phyloP scores from a whole-genome alignment of 495 filamentous ascomycete genomes.

The Amphirosellinia nigrospora region DNA sequence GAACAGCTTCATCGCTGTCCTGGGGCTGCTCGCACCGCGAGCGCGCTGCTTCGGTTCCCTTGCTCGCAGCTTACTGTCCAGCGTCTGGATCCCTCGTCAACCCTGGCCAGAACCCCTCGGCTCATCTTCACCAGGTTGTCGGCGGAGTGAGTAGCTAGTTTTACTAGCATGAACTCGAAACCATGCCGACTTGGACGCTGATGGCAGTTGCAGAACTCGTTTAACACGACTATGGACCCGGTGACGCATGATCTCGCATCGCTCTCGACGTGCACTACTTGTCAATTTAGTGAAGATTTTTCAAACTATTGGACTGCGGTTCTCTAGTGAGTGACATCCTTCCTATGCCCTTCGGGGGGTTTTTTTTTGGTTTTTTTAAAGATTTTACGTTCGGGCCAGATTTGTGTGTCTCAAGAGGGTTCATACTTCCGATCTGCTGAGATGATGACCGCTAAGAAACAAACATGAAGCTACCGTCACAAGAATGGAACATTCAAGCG shows the following conservation, averaged over 20 bases:
- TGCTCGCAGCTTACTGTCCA: conserved; percentile 55
- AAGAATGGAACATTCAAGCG: conserved; percentile 48
- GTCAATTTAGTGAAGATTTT: conserved; percentile 49
- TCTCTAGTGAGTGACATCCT: conserved; percentile 31
- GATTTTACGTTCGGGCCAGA: not conserved
- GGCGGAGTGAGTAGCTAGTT: conserved; percentile 58
- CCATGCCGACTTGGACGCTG: not conserved
- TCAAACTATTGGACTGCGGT: conserved; percentile 55
- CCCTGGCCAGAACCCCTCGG: conserved; percentile 44
- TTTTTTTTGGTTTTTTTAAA: too few relatives aligned
- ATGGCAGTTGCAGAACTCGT: conserved; percentile 36
- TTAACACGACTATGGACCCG: conserved; percentile 46
- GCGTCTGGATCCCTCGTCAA: conserved; percentile 51
- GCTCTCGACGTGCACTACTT: conserved; percentile 48
- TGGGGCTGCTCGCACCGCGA: conserved; percentile 52
- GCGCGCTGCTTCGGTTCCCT: conserved; percentile 50
- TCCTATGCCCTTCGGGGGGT: not conserved
- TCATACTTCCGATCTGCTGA: not conserved
- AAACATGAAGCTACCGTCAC: conserved; percentile 33
- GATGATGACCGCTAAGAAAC: not conserved
- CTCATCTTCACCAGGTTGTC: conserved; percentile 54
- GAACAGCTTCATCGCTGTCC: conserved; percentile 45
- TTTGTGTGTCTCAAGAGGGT: not conserved
- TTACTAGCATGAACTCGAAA: too few relatives aligned
- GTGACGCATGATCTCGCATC: conserved; percentile 39